Evolutionary conservation across 1,139 yeast species (phyloP).

Genomic region (Yamadazyma triangularis): DNA sequence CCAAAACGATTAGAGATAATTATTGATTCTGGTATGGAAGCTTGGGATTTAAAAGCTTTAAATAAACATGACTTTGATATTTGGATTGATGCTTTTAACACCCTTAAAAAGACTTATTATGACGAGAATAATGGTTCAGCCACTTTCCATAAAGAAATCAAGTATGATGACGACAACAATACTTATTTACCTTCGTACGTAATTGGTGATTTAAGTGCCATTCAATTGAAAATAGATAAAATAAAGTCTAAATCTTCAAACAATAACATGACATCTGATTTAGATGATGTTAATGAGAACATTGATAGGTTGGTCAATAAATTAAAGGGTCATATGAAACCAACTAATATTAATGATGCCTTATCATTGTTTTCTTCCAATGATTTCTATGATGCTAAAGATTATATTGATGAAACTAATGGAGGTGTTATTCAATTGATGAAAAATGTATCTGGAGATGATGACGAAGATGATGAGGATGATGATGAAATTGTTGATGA

Average conservation of each 20-base stretch:
- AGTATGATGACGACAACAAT: slow-evolving; percentile 4
- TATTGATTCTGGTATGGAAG: slow-evolving; percentile 93
- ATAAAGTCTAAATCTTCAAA: slow-evolving; percentile 8
- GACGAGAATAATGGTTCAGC: slow-evolving; percentile 8
- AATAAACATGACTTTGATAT: slow-evolving; percentile 62
- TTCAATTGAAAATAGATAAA: slow-evolving; percentile 19
- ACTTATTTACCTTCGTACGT: slow-evolving; percentile 5
- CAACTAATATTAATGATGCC: slow-evolving; percentile 17
- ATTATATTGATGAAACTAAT: slow-evolving; percentile 36
- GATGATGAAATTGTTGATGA: slow-evolving; percentile 4
- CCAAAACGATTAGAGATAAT: slow-evolving; percentile 64
- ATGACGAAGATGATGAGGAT: slow-evolving; percentile 7
- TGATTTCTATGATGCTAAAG: slow-evolving; percentile 69
- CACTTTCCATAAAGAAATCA: slow-evolving; percentile 9
- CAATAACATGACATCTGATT: slow-evolving; percentile 2
- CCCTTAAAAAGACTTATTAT: slow-evolving; percentile 27
- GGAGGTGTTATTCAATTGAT: slow-evolving; percentile 34
- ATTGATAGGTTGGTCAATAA: slow-evolving; percentile 15
- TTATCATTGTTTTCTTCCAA: slow-evolving; percentile 26
- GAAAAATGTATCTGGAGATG: slow-evolving; percentile 16
- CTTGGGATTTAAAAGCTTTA: slow-evolving; percentile 81
- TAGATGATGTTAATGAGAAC: slow-evolving; percentile 14
- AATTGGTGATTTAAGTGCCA: slow-evolving; percentile 13
- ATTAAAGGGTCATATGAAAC: slow-evolving; percentile 8
- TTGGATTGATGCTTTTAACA: slow-evolving; percentile 79